Base-by-base conservation (phyloP, 179 eudicot genomes). In the Amaranthus tricolor region DNA sequence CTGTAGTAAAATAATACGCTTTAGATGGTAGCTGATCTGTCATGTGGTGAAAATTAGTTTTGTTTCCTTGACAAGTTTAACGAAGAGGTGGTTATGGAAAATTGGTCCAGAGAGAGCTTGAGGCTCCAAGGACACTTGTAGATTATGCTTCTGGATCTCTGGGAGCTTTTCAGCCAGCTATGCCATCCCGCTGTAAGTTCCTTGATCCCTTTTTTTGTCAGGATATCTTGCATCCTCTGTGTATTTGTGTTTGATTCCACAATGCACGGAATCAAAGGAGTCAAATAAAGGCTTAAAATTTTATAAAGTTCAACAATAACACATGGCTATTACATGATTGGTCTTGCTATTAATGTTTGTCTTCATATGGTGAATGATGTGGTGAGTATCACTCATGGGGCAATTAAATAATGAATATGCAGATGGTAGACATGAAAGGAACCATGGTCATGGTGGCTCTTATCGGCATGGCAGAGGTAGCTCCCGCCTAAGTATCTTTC, bases 21-120 rank as follows among this genome's bases (percentile, higher is more conserved):
- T 48, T 48, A 31, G 16, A 44, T 75, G 48, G 24, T 20, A 8
- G 20, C 50, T 49, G 65, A 62, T 72, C 50, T 13, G 10, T 9
- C 45, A 71, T 14, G 52, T 20, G 6, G 6, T 20, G 16, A 49
- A 24, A 56, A 9, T 17, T 76, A 48, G 31, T 24, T 71, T 58
- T 73, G 73, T 74, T 79, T 82, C 90, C 97, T 93, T 92, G 82
- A 95, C 81, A 55, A 77, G 80, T 77, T 69, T 57, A 71, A 95
- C 99, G 96, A 77, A 92, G 99, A 89, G 99, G 99, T 78, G 97
- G 99, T 80, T 95, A 95, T 82, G 99, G 99, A 72, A 92, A 95
- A 78, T 81, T 95, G 85, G 99, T 95, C 66, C 99, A 95, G 79
- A 89, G 77, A 79, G 99, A 95, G 78, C 82, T 95, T 78, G 99